Base-by-base conservation (phyloP, 352 stramenopile species). In the Globisporangium cystogenes region DNA sequence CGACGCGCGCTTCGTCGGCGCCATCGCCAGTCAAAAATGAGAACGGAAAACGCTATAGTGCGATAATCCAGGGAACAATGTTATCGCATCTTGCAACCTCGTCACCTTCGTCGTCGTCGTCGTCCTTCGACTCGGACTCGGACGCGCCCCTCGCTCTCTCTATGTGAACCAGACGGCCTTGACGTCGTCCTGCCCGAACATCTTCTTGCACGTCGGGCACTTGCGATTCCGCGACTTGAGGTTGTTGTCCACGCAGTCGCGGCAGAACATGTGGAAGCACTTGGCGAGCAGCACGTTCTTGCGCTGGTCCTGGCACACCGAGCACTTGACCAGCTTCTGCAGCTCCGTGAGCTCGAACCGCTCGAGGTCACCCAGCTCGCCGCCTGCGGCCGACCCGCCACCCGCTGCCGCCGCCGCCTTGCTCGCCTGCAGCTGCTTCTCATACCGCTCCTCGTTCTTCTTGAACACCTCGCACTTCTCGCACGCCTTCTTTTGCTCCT, bases 241-340 rank as follows among this genome's bases (percentile, higher is more conserved):
- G 51, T 95, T 95, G 63, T 65, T 88, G 36, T 95, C 84, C 44
- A 95, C 76, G 60, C 84, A 95, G 48, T 93, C 80, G 56, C 86
- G 88, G 67, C 84, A 95, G 49, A 95, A 95, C 78, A 95, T 89
- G 67, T 95, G 84, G 44, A 74, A 88, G 59, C 84, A 95, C 67
- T 95, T 95, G 55, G 80, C 81, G 56, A 95, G 87, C 60, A 95
- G 87, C 62, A 95, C 84, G 51, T 89, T 70, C 67, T 95, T 95
- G 59, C 76, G 79, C 27, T 75, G 68, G 48, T 95, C 84, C 48
- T 93, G 82, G 53, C 84, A 95, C 37, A 95, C 82, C 4, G 77
- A 90, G 50, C 84, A 95, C 36, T 90, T 87, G 14, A 95, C 70
- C 49, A 86, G 67, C 56, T 95, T 95, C 57, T 86, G 82, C 53